Conservation (phyloP, 2,329 filamentous ascomycete species). For the Corinectria fuckeliana region DNA sequence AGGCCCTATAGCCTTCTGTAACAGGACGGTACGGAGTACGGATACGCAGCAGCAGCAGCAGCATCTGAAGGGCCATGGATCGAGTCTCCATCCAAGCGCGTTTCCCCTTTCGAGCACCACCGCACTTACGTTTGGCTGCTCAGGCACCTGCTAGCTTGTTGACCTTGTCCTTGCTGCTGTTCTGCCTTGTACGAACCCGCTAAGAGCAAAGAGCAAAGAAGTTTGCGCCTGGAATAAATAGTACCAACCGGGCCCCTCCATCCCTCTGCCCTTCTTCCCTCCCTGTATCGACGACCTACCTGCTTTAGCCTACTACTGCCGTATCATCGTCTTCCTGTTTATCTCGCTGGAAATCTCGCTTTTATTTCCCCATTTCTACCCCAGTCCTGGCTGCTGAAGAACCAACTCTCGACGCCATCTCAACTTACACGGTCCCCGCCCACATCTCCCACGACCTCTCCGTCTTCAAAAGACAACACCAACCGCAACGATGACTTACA, state of each 20-base stretch:
- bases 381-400: background rate
- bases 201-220: background rate
- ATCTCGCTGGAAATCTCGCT: background rate
- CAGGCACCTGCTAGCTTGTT: conserved; percentile 6
- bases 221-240: conserved; percentile 20
- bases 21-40: background rate
- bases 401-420: background rate
- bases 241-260: conserved; percentile 12
- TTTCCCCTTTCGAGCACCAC: conserved; percentile 13
- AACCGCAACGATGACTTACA: conserved; percentile 60
- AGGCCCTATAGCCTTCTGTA: too few species aligned
- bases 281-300: background rate
- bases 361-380: background rate
- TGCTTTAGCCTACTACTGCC: too few species aligned
- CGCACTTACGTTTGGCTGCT: conserved; percentile 11
- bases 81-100: too few species aligned
- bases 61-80: too few species aligned
- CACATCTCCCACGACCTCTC: background rate
- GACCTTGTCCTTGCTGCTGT: conserved; percentile 2
- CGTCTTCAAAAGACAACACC: conserved; percentile 4
- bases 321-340: too few species aligned
- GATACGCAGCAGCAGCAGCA: background rate
- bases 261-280: background rate
- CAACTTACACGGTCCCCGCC: conserved; percentile 6
- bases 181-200: background rate